Conservation (phyloP, 2,329 filamentous ascomycete species). For the Didymella glomerata region DNA sequence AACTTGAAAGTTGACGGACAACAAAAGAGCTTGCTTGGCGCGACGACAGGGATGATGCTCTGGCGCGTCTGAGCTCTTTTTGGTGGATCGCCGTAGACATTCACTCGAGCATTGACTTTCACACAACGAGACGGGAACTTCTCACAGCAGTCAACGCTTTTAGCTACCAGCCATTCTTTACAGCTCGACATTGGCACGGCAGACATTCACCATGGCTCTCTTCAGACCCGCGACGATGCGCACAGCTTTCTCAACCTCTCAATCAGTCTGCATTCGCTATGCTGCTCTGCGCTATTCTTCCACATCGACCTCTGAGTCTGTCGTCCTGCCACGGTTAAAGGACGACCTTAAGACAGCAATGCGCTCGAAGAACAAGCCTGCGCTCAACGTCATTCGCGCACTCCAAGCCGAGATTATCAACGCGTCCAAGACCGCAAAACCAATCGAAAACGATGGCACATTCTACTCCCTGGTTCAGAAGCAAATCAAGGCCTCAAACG, state of each 20-base stretch:
- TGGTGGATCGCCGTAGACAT: slow-evolving; percentile 16
- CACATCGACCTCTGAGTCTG: slow-evolving; percentile 26
- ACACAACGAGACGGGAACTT: neutral
- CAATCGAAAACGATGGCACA: slow-evolving; percentile 75
- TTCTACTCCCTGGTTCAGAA: slow-evolving; percentile 73
- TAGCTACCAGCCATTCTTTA: neutral
- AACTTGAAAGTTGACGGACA: slow-evolving; percentile 38
- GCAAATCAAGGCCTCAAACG: slow-evolving; percentile 64
- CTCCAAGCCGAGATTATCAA: slow-evolving; percentile 77
- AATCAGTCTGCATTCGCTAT: slow-evolving; percentile 32
- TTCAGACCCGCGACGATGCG: slow-evolving; percentile 33
- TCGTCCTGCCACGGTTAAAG: slow-evolving; percentile 55
- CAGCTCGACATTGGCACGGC: neutral
- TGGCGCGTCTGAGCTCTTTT: slow-evolving; percentile 24
- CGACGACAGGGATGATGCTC: slow-evolving; percentile 29
- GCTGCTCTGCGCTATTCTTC: slow-evolving; percentile 34
- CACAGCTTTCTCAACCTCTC: slow-evolving; percentile 24
- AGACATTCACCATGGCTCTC: slow-evolving; percentile 36
- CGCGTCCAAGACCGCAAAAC: slow-evolving; percentile 74
- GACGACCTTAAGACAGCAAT: slow-evolving; percentile 59
- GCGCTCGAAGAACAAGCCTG: slow-evolving; percentile 61
- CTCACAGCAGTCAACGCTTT: neutral
- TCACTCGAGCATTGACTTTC: slow-evolving; percentile 10
- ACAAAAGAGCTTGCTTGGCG: slow-evolving; percentile 42
- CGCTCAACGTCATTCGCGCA: slow-evolving; percentile 72